phyloP scores from a whole-genome alignment of 805 yeast species.

The Barnettozyma wickerhamii region DNA sequence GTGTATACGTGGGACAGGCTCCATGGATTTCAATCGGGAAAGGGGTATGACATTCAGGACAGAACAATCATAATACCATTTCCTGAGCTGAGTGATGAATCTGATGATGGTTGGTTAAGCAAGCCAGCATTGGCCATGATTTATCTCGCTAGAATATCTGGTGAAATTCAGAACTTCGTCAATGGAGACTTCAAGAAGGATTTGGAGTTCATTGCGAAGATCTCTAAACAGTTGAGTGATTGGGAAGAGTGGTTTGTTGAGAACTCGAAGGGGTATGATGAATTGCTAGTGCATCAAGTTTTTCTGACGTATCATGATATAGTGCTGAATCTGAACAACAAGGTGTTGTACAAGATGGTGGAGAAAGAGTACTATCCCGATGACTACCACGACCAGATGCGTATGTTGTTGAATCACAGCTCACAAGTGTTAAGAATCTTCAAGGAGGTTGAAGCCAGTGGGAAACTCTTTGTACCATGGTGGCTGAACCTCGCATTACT shows the following conservation, averaged over 20 bases:
- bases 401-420: slow-evolving; percentile 30
- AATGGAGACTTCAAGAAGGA: slow-evolving; percentile 10
- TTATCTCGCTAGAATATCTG: slow-evolving; percentile 38
- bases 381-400: slow-evolving; percentile 16
- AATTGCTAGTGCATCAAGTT: slow-evolving; percentile 17
- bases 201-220: slow-evolving; percentile 18
- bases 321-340: slow-evolving; percentile 15
- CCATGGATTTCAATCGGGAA: slow-evolving; percentile 49
- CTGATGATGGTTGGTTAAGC: slow-evolving; percentile 41
- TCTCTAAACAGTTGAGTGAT: slow-evolving; percentile 14
- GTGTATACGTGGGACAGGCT: slow-evolving; percentile 51
- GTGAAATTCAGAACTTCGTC: slow-evolving; percentile 29
- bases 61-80: slow-evolving; percentile 32
- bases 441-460: slow-evolving; percentile 27
- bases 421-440: slow-evolving; percentile 30
- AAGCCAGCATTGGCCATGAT: slow-evolving; percentile 42
- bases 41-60: slow-evolving; percentile 34
- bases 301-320: slow-evolving; percentile 21
- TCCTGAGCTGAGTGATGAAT: slow-evolving; percentile 21
- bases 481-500: slow-evolving; percentile 41
- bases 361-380: slow-evolving; percentile 16
- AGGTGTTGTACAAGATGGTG: slow-evolving; percentile 15
- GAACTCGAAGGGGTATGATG: slow-evolving; percentile 15
- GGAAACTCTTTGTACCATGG: slow-evolving; percentile 44
- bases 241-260: slow-evolving; percentile 19